phyloP scores from a whole-genome alignment of 192 early-diverging fungal species.

The Lobulomyces angularis region DNA sequence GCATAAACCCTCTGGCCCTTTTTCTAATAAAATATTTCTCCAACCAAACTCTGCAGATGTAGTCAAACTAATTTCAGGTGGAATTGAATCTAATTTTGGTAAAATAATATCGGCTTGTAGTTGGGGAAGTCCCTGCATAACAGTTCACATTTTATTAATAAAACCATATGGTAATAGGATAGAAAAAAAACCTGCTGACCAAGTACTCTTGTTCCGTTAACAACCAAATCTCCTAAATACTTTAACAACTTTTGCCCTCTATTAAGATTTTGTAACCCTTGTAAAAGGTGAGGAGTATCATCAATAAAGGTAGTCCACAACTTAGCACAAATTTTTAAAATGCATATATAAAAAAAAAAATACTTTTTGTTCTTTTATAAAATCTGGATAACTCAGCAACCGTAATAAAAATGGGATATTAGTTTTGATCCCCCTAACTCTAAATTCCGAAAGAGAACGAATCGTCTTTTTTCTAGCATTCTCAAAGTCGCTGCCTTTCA shows the following conservation, averaged over 20 bases:
- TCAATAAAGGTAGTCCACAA: slow-evolving; percentile 98
- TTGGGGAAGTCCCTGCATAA: slow-evolving; percentile 37
- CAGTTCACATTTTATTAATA: not conserved
- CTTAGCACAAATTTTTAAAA: slow-evolving; percentile 10
- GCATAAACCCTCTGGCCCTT: slow-evolving; percentile 75
- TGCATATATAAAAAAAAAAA: slow-evolving; percentile 1
- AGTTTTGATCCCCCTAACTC: slow-evolving; percentile 92
- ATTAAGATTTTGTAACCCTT: slow-evolving; percentile 62
- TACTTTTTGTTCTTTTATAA: slow-evolving; percentile 47
- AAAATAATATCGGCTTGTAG: slow-evolving; percentile 52
- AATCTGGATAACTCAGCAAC: slow-evolving; percentile 68
- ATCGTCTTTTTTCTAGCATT: slow-evolving; percentile 81
- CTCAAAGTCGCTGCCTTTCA: slow-evolving; percentile 77
- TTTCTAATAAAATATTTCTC: slow-evolving; percentile 72
- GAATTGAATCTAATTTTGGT: slow-evolving; percentile 36
- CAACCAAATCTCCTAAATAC: slow-evolving; percentile 81
- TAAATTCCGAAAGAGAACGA: slow-evolving; percentile 81
- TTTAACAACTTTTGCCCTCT: slow-evolving; percentile 76
- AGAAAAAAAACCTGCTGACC: slow-evolving; percentile 48
- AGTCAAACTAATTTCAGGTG: slow-evolving; percentile 39
- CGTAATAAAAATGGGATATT: slow-evolving; percentile 89
- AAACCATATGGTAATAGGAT: not conserved
- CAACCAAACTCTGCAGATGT: slow-evolving; percentile 62
- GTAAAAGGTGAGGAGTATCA: slow-evolving; percentile 86
- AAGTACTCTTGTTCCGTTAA: slow-evolving; percentile 85